A percentile compares a stretch with the other conserved stretches of the same genome.
Evolutionary conservation across 768 basidiomycete genomes (phyloP).

Genomic region (Boletus reticuloceps): DNA sequence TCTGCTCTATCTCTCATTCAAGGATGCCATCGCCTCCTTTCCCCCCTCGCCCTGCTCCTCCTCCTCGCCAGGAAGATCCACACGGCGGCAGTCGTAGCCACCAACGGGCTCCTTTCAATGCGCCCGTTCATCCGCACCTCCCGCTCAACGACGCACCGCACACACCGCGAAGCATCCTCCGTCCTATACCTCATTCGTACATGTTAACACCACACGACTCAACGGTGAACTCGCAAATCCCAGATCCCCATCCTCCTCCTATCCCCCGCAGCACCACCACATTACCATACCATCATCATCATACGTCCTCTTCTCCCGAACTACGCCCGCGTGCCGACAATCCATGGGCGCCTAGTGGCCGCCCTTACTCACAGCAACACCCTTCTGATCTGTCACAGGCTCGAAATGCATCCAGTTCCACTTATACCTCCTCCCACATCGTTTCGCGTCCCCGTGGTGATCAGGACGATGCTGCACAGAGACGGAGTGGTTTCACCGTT

Average conservation of each 20-base stretch:
- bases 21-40: constrained; percentile 23
- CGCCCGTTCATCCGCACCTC: background rate
- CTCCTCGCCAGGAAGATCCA: constrained; percentile 9
- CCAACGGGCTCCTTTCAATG: constrained; percentile 1
- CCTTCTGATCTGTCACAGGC: constrained; percentile 7
- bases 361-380: constrained; percentile 10
- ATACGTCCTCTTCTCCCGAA: constrained; percentile 26
- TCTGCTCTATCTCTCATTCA: background rate
- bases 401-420: background rate
- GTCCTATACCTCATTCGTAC: constrained; percentile 6
- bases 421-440: constrained; percentile 12
- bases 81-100: background rate
- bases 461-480: constrained; percentile 3
- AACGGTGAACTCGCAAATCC: background rate
- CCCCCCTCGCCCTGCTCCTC: constrained; percentile 10
- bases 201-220: constrained; percentile 2
- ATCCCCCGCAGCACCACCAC: constrained; percentile 8
- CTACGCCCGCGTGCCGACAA: constrained; percentile 19
- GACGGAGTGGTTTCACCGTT: constrained; percentile 15
- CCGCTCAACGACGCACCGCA: constrained; percentile 5
- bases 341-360: constrained; percentile 24
- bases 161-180: constrained; percentile 18
- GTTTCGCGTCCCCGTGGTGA: constrained; percentile 11
- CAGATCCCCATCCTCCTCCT: constrained; percentile 4
- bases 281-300: constrained; percentile 14